Evolutionary conservation across 129 eudicot species (phyloP).

Genomic region (Oenanthe sinensis): DNA sequence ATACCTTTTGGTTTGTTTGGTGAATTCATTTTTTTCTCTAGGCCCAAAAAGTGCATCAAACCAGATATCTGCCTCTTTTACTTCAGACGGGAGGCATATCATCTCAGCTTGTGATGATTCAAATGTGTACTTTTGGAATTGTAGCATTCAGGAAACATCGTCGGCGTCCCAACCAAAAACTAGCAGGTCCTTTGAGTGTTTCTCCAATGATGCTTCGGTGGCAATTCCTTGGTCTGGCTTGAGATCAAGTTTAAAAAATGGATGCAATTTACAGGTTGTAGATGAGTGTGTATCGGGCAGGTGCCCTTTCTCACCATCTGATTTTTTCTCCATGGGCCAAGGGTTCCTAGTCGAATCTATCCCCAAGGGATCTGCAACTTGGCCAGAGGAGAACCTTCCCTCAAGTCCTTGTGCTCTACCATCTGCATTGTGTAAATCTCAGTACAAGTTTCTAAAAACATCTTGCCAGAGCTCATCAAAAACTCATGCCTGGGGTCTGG

Average conservation of each 20-base stretch:
- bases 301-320: constrained; percentile 44
- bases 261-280: constrained; percentile 16
- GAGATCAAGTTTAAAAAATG: constrained; percentile 17
- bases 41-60: constrained; percentile 55
- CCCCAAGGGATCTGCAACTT: constrained; percentile 73
- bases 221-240: constrained; percentile 86
- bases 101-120: constrained; percentile 79
- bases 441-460: constrained; percentile 52
- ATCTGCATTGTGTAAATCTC: constrained; percentile 45
- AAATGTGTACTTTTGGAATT: constrained; percentile 74
- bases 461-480: constrained; percentile 57
- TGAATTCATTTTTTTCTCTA: constrained; percentile 6
- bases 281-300: constrained; percentile 12
- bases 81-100: constrained; percentile 72
- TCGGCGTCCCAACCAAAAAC: constrained; percentile 43
- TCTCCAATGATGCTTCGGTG: constrained; percentile 65
- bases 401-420: constrained; percentile 28
- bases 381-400: constrained; percentile 97
- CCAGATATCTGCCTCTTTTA: constrained; percentile 49
- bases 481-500: constrained; percentile 85
- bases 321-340: constrained; percentile 53
- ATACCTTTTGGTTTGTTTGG: not conserved
- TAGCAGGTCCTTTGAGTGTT: constrained; percentile 63
- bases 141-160: constrained; percentile 21
- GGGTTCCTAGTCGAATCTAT: constrained; percentile 49